A percentile compares a stretch with the other conserved stretches of the same genome.
These are phyloP conservation scores for Pleoardoris graminearum DNA, from an alignment of 2,329 filamentous ascomycete genomes.

Conservation along the genomic window DNA sequence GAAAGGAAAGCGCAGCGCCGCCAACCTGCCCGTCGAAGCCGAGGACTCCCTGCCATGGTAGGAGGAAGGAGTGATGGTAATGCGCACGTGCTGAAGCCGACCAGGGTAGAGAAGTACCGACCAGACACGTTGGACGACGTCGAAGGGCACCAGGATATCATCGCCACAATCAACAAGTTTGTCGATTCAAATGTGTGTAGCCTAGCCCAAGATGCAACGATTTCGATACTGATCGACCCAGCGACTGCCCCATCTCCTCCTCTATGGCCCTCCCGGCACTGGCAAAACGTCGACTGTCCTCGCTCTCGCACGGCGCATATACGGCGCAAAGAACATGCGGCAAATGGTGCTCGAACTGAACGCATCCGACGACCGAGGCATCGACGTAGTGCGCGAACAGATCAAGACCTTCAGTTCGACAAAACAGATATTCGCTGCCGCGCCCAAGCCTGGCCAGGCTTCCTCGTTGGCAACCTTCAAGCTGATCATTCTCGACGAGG, in stretches of 20 bases:
- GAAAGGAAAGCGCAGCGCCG: constrained; percentile 90
- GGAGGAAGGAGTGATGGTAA: fast-evolving
- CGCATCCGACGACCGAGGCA: constrained; percentile 94
- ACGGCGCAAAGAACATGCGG: constrained; percentile 86
- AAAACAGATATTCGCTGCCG: constrained; percentile 89
- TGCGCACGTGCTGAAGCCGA: constrained; percentile 3
- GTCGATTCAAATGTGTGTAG: constrained; percentile 77
- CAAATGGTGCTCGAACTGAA: constrained; percentile 99
- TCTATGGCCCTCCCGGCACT: constrained; percentile 95
- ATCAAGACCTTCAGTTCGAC: constrained; percentile 99
- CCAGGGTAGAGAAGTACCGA: constrained; percentile 94
- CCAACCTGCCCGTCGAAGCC: constrained; percentile 90
- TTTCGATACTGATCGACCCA: constrained; percentile 32
- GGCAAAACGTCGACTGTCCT: constrained; percentile 97
- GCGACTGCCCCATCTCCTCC: constrained; percentile 89
- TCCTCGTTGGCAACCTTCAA: constrained; percentile 75
- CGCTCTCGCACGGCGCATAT: constrained; percentile 89
- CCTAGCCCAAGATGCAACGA: not conserved
- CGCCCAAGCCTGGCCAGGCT: constrained; percentile 52
- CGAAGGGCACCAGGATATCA: constrained; percentile 94
- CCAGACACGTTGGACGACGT: constrained; percentile 88
- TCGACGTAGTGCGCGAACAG: constrained; percentile 92
- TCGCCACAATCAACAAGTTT: constrained; percentile 97
- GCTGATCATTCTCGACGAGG: constrained; percentile 95
- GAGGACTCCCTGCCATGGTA: constrained; percentile 94